phyloP scores from a whole-genome alignment of 2,329 filamentous ascomycete species.

The Cytospora schulzeri region DNA sequence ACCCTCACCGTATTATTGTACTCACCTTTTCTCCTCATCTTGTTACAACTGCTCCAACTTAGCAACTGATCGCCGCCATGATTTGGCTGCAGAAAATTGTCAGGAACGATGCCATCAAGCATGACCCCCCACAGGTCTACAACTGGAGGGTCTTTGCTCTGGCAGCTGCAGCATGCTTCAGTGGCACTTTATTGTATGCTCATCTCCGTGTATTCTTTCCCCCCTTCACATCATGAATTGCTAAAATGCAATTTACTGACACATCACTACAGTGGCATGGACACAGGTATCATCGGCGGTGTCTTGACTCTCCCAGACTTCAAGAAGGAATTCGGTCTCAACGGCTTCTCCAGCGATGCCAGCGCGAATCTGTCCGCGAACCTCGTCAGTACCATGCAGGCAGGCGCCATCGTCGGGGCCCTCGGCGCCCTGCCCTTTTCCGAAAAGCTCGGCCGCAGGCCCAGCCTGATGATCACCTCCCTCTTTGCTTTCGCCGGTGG shows the following conservation, averaged over 20 bases:
- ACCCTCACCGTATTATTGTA: no score
- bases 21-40: neutral
- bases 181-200: conserved; percentile 30
- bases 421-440: conserved; percentile 53
- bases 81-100: conserved; percentile 43
- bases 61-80: neutral
- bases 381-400: conserved; percentile 61
- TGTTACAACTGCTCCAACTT: neutral
- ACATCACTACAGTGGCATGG: conserved; percentile 2
- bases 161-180: conserved; percentile 54
- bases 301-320: conserved; percentile 25
- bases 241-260: neutral
- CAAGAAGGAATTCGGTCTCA: conserved; percentile 51
- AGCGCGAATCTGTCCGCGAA: conserved; percentile 62
- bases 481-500: conserved; percentile 59
- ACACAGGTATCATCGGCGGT: conserved; percentile 25
- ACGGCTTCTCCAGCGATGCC: conserved; percentile 41
- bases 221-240: neutral
- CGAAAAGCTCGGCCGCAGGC: conserved; percentile 56
- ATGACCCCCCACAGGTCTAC: conserved; percentile 69
- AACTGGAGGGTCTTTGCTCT: conserved; percentile 69
- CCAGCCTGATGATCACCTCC: conserved; percentile 55
- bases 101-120: conserved; percentile 63
- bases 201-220: neutral
- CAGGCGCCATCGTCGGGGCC: conserved; percentile 45